A percentile compares a stretch with the other conserved stretches of the same genome.
phyloP scores from a whole-genome alignment of 805 yeast species.

The Candida germanica region DNA sequence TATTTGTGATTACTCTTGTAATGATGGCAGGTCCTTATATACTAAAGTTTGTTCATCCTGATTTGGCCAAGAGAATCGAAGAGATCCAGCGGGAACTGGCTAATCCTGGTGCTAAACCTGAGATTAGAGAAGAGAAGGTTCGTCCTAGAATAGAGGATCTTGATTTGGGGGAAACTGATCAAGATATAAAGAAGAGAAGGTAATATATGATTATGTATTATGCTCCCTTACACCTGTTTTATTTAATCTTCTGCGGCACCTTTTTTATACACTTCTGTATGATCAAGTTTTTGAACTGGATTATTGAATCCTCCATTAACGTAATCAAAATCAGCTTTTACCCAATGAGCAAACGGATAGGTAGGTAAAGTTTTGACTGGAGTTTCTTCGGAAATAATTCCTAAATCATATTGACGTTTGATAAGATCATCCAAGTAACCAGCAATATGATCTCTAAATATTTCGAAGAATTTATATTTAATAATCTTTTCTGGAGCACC shows the following conservation, averaged over 20 bases:
- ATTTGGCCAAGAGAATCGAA: conserved; percentile 30
- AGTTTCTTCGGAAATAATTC: conserved; percentile 52
- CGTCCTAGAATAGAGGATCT: no score
- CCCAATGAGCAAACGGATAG: conserved; percentile 66
- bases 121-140: no score
- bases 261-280: conserved; percentile 19
- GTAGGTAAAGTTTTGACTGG: conserved; percentile 57
- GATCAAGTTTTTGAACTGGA: conserved; percentile 27
- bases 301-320: conserved; percentile 42
- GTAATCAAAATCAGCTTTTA: conserved; percentile 37
- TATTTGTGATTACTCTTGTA: conserved; percentile 26
- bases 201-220: conserved; percentile 1
- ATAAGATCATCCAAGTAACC: conserved; percentile 57
- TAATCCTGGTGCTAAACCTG: no score
- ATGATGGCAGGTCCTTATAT: conserved; percentile 33
- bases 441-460: conserved; percentile 56
- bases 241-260: conserved; percentile 15
- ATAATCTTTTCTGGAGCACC: conserved; percentile 67
- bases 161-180: no score
- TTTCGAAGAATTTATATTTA: conserved; percentile 60
- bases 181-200: conserved; percentile 6
- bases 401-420: conserved; percentile 54
- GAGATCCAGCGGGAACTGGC: conserved; percentile 17
- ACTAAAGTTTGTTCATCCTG: conserved; percentile 31
- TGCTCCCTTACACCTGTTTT: conserved; percentile 15